Base-by-base conservation (phyloP, 1,284 basidiomycete species). In the Boletus mariae region DNA sequence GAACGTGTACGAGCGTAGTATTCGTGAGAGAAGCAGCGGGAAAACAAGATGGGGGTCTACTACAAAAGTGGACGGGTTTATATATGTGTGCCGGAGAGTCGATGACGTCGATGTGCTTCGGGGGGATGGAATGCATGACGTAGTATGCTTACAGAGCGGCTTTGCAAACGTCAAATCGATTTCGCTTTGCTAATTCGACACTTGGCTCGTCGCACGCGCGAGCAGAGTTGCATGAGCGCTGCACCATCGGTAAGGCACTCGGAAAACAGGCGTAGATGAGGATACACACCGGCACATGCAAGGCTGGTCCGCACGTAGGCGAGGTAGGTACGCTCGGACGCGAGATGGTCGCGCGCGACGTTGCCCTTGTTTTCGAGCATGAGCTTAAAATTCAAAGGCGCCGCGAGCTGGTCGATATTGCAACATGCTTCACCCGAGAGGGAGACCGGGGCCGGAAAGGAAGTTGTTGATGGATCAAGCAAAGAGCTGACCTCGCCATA, bases 201-300 rank as follows among this genome's bases (percentile, higher is more conserved):
- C 20, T 20, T 20, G 1, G 4, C 6, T n/a, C 20, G 38, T 32
- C 26, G 47, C 29, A 8, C 35, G 17, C 25, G 53, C 46, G 28
- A 67, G 59, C 13, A n/a, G n/a, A 67, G 34, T 28, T 67, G 65
- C 5, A 67, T 60, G 11, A 68, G 52, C 13, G 65, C 65, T 67
- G 17, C 6, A 8, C 20, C 20, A 17, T 10, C 8, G 46, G 46
- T 20, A 43, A 5, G 28, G 31, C 6, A 13, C 6, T 20, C 10
- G 11, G 6, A 8, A 41, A 3, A 12, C 9, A 9, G 10, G 20
- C 20, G 32, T 20, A 10, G 6, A 23, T 5, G 4, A 37, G 49
- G 47, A 20, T 20, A 20, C 20, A 20, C 20, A 20, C 20, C 20
- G 20, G 20, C 20, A 20, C 20, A 2, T 20, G 20, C 20, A 20